Evolutionary conservation across 306 rosid species (phyloP).

Genomic region (Glycine latifolia): DNA sequence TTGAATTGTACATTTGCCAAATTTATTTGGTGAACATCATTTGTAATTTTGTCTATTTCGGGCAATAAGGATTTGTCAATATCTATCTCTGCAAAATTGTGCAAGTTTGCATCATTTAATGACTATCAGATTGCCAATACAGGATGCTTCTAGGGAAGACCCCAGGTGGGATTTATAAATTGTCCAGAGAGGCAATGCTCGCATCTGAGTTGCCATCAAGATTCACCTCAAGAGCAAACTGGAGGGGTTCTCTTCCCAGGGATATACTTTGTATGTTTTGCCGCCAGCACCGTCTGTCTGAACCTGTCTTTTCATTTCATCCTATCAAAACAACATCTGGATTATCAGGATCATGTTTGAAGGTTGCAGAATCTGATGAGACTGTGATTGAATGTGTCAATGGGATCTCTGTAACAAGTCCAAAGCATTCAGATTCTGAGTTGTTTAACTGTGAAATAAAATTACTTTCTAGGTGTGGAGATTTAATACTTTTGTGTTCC

Average conservation of each 20-base stretch:
- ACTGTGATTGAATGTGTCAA: constrained; percentile 49
- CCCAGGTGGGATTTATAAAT: constrained; percentile 84
- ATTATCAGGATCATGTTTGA: constrained; percentile 59
- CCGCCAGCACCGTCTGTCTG: constrained; percentile 85
- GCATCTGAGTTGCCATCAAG: constrained; percentile 76
- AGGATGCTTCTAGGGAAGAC: constrained; percentile 91
- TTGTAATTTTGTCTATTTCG: constrained; percentile 12
- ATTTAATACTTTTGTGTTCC: constrained; percentile 71
- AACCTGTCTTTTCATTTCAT: constrained; percentile 67
- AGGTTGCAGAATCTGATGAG: constrained; percentile 53
- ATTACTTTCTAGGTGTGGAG: constrained; percentile 64
- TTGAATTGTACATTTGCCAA: constrained; percentile 34
- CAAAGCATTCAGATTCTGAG: constrained; percentile 52
- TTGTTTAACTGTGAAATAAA: constrained; percentile 71
- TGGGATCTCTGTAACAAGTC: constrained; percentile 52
- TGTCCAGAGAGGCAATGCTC: constrained; percentile 86
- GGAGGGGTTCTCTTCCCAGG: constrained; percentile 91
- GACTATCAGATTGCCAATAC: constrained; percentile 46
- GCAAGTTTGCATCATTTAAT: constrained; percentile 44
- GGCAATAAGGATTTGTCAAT: constrained; percentile 16
- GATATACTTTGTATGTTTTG: constrained; percentile 82
- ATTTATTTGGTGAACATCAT: constrained; percentile 8
- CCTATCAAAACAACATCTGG: constrained; percentile 55
- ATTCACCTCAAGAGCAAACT: constrained; percentile 75
- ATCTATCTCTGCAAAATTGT: constrained; percentile 26